Base-by-base conservation (phyloP, 805 yeast genomes). In the Candida insectalens region DNA sequence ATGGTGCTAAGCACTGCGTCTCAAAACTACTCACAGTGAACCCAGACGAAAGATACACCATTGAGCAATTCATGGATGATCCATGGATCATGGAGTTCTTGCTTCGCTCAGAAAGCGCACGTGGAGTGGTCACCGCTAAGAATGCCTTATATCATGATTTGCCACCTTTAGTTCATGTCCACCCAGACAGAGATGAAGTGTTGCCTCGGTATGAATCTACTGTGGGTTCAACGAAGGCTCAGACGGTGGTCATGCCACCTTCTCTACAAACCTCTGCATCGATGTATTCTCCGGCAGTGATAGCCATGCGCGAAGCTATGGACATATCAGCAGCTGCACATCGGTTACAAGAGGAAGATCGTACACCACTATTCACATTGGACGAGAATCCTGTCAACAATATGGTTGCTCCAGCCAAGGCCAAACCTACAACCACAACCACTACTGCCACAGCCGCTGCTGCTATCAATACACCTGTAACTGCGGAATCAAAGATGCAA, bases 1-100 rank as follows among this genome's bases (percentile, higher is more conserved):
- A 45, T 25, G 74, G 69, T 5, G 94, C 92, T 5, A 82, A 80
- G 55, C 64, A 74, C 43, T 71, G 85, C 54, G 84, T 83, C 5
- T 57, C 74, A 3, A 72, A 65, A 39, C 62, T 83, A 40, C 60
- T 83, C 23, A 78, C 85, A 1, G 89, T 83, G 14, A 81, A 80
- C 48, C 85, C 88, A 5, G 56, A 61, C 20, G 59, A 67, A 35
- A 62, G 94, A 36, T 80, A 80, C 49, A 74, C 83, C 6, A 76
- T 83, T 37, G 79, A 78, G 37, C 78, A 82, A 33, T 74, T 83
- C 42, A 60, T 82, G 47, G 60, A 63, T 7, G 92, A 83, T 53
- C 92, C 92, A 1, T 83, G 94, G 94, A 69, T 83, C 42, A 52
- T 43, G 27, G 60, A 58, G 34, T 57, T 50, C 30, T 32, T 51